phyloP scores from a whole-genome alignment of 2,329 filamentous ascomycete genomes.

The Alternaria conjuncta region DNA sequence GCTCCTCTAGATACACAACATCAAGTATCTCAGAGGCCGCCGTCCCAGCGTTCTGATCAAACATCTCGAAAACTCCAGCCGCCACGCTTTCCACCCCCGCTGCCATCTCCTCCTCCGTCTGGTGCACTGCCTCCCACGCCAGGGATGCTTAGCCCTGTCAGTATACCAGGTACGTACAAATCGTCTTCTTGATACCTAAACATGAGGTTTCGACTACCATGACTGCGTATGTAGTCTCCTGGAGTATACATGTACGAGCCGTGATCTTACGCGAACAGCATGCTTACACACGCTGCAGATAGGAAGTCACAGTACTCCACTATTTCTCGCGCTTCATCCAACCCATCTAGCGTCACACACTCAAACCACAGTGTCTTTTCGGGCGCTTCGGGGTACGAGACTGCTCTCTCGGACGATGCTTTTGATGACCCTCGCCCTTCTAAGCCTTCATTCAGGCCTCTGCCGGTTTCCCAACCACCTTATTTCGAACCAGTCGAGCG shows the following conservation, averaged over 20 bases:
- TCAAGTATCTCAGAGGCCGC: constrained; percentile 3
- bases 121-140: constrained; percentile 25
- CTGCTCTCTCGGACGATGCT: constrained; percentile 23
- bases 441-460: constrained; percentile 4
- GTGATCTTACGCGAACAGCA: not conserved
- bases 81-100: constrained; percentile 18
- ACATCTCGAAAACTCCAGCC: constrained; percentile 13
- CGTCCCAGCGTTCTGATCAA: constrained; percentile 3
- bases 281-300: constrained; percentile 15
- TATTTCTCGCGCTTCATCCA: constrained; percentile 26
- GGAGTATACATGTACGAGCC: not conserved
- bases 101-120: constrained; percentile 28
- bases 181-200: not conserved
- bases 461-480: not conserved
- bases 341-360: constrained; percentile 19
- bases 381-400: constrained; percentile 22
- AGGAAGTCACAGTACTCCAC: constrained; percentile 24
- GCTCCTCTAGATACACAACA: constrained; percentile 13
- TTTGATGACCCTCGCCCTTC: constrained; percentile 16
- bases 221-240: not conserved
- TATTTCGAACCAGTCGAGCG: constrained; percentile 27
- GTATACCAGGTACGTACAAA: constrained; percentile 27
- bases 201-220: not conserved
- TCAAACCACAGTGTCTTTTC: constrained; percentile 32
- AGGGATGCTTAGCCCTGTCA: constrained; percentile 4